These are phyloP conservation scores for Porogramme epimiltina DNA, from an alignment of 1,284 basidiomycete genomes.

Conservation along the genomic window DNA sequence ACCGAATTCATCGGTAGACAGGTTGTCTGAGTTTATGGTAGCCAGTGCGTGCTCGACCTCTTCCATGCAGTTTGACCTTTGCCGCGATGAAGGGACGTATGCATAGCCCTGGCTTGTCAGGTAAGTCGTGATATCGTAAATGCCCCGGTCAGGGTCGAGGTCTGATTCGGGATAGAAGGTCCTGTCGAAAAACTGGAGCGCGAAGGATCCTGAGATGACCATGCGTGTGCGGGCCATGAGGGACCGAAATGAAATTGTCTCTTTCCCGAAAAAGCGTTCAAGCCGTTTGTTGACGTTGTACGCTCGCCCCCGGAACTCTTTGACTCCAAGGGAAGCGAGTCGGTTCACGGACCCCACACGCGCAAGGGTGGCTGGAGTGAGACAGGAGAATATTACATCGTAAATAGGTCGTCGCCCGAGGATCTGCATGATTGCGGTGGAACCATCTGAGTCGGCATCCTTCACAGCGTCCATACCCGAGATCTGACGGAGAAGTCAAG, in stretches of 20 bases:
- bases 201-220: constrained; percentile 50
- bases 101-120: constrained; percentile 14
- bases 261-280: constrained; percentile 29
- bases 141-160: constrained; percentile 35
- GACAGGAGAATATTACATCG: constrained; percentile 25
- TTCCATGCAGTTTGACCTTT: constrained; percentile 8
- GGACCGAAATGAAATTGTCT: constrained; percentile 34
- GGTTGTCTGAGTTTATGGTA: not conserved
- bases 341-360: constrained; percentile 9
- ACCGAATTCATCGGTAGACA: not conserved
- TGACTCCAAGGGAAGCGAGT: not conserved
- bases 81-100: constrained; percentile 14
- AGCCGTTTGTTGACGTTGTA: constrained; percentile 28
- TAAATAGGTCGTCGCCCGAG: constrained; percentile 12
- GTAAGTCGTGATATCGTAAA: constrained; percentile 15
- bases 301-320: constrained; percentile 12
- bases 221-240: constrained; percentile 43
- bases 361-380: constrained; percentile 7
- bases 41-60: constrained; percentile 1
- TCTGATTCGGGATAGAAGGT: constrained; percentile 44
- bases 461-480: too few relatives aligned
- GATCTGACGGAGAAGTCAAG: too few relatives aligned
- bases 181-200: constrained; percentile 49
- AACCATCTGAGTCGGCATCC: too few relatives aligned
- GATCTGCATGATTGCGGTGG: too few relatives aligned